Conservation (phyloP, 2,329 filamentous ascomycete genomes). For the Arachnopeziza araneosa region DNA sequence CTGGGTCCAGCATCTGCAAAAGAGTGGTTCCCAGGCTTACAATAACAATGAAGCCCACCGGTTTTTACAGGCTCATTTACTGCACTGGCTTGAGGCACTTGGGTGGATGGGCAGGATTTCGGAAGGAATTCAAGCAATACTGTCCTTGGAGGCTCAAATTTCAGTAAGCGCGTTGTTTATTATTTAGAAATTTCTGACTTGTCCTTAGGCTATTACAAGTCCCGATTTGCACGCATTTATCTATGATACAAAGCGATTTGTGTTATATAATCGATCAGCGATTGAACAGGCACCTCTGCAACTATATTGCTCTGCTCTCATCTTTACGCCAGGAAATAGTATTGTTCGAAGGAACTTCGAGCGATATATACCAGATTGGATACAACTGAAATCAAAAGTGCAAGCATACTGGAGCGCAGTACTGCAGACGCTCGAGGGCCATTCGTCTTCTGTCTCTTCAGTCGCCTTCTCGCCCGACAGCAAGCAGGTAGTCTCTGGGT, state of each 20-base stretch:
- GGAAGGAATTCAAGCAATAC: conserved; percentile 11
- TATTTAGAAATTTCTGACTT: too few species aligned
- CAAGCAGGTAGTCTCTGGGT: conserved; percentile 10
- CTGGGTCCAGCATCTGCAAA: conserved; percentile 30
- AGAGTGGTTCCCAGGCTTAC: conserved; percentile 25
- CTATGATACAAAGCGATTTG: conserved; percentile 22
- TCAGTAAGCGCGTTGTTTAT: too few species aligned
- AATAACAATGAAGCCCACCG: conserved; percentile 24
- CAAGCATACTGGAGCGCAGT: too few species aligned
- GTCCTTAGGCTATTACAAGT: conserved; percentile 2
- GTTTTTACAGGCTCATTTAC: conserved; percentile 31
- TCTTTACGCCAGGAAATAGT: conserved; percentile 25
- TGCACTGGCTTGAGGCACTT: conserved; percentile 35
- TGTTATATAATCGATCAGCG: conserved; percentile 19
- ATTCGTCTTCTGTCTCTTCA: background rate
- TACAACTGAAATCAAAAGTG: conserved; percentile 1
- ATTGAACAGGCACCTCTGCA: conserved; percentile 24
- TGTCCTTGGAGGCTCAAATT: conserved; percentile 9
- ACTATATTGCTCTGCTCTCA: conserved; percentile 25
- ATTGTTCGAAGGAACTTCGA: conserved; percentile 22
- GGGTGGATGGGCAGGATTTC: conserved; percentile 25
- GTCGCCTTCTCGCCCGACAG: background rate
- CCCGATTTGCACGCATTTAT: conserved; percentile 17
- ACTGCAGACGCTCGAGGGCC: conserved; percentile 2
- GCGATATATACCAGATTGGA: conserved; percentile 16